A percentile compares a stretch with the other conserved stretches of the same genome.
These are phyloP conservation scores for Posidonia oceanica DNA, from an alignment of 116 monocot genomes.

Conservation along the genomic window DNA sequence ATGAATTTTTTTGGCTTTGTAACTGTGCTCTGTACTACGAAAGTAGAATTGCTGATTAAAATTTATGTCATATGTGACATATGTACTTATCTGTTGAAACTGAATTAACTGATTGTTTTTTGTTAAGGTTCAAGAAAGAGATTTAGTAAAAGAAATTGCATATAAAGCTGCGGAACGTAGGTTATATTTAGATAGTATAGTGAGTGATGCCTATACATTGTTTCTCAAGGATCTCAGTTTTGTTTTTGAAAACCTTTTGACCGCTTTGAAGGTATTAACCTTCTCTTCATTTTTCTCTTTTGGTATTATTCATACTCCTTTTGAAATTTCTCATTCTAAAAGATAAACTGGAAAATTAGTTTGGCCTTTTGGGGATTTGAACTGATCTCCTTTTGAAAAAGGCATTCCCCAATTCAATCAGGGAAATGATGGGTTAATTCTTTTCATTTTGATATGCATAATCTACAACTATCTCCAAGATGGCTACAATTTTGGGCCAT, in stretches of 20 bases:
- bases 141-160: slow-evolving; percentile 50
- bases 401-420: no score
- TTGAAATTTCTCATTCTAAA: background rate
- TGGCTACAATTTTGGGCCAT: no score
- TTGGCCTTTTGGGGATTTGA: no score
- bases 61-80: no score
- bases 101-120: background rate
- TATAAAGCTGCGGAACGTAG: slow-evolving; percentile 31
- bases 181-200: slow-evolving; percentile 27
- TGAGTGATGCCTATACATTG: slow-evolving; percentile 22
- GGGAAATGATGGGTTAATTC: background rate
- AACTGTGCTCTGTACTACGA: no score
- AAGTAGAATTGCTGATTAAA: no score
- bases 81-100: background rate
- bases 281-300: background rate
- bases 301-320: background rate
- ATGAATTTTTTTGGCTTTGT: no score
- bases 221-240: slow-evolving; percentile 37
- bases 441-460: background rate
- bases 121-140: slow-evolving; percentile 49
- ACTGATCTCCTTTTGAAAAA: no score
- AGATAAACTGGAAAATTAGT: no score
- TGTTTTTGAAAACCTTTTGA: slow-evolving; percentile 30
- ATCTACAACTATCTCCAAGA: background rate
- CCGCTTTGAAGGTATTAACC: slow-evolving; percentile 53